Base-by-base conservation (phyloP, 169 alveolate genomes). In the Cryptosporidium ryanae region DNA sequence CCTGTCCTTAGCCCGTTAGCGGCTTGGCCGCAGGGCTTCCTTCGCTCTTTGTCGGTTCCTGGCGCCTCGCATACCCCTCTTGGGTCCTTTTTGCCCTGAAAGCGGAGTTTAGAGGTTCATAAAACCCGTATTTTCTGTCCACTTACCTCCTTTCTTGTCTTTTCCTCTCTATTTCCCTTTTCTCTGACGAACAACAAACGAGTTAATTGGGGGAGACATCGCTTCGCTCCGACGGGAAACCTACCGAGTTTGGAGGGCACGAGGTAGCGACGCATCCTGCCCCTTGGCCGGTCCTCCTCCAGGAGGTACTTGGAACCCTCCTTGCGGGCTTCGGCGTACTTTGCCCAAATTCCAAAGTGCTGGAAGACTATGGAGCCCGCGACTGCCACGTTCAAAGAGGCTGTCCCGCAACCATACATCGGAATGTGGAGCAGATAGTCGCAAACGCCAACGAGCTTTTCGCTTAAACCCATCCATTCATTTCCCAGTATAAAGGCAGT, bases 401-500 rank as follows among this genome's bases (percentile, higher is more conserved):
- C 96, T 5, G 97, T 95, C 18, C 96, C 96, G 68, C 91, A 83
- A 29, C 96, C 93, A 89, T 96, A 96, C 90, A 95, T 94, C 32
- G 96, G 96, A 55, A 96, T 96, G 66, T 94, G 95, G 29, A 96
- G 94, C 82, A 94, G 92, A 52, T 94, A 93, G 76, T 96, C 97
- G 64, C 98, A 96, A 13, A 94, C 84, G 38, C 90, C 93, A 49
- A 93, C 91, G 76, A 93, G 93, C 49, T 90, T 92, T 32, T 93
- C 93, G 68, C 91, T 90, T 76, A 96, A 67, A 18, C 98, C 98
- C 61, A 95, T 91, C 27, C 97, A 97, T 71, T 96, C 98, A 93
- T 95, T 96, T 25, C 98, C 97, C 43, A 96, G 82, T 81, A 96
- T 76, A 82, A 96, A 96, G 17, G 96, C 95, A 8, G 97, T 95